Evolutionary conservation across 2,329 filamentous ascomycete species (phyloP).

Genomic region (Trichophyton equinum): DNA sequence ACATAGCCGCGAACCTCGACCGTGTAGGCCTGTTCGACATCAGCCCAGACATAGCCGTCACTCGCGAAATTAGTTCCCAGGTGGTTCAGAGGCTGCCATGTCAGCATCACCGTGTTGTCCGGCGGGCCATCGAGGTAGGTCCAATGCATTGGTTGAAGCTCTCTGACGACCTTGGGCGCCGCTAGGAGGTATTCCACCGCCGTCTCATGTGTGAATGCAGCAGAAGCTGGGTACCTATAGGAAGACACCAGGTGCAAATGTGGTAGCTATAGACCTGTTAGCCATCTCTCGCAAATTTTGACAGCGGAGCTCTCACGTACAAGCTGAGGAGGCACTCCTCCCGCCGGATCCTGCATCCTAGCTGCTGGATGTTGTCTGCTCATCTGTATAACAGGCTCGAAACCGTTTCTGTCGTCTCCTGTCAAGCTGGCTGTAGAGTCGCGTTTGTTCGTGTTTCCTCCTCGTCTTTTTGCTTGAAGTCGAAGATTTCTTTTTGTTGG

Average conservation of each 20-base stretch:
- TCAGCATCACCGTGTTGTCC: constrained; percentile 70
- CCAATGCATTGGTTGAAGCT: constrained; percentile 82
- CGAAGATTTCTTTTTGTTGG: too few species aligned
- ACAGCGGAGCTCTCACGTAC: constrained; percentile 20
- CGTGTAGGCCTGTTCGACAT: constrained; percentile 63
- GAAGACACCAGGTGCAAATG: constrained; percentile 85
- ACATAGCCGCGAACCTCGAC: constrained; percentile 61
- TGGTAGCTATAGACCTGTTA: constrained; percentile 46
- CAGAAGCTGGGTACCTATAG: constrained; percentile 63
- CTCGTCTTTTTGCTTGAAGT: too few species aligned
- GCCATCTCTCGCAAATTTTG: constrained; percentile 4
- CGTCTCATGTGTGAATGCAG: constrained; percentile 58
- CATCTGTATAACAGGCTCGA: constrained; percentile 6
- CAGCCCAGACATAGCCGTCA: constrained; percentile 86
- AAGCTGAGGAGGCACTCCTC: constrained; percentile 35
- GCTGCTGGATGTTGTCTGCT: constrained; percentile 11
- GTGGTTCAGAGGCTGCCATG: constrained; percentile 72
- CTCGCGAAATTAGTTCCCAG: constrained; percentile 65
- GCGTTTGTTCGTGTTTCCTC: too few species aligned
- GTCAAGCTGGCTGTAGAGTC: too few species aligned
- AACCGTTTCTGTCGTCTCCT: too few species aligned
- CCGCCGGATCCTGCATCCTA: constrained; percentile 35
- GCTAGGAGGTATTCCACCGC: constrained; percentile 73
- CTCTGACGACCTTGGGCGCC: constrained; percentile 73
- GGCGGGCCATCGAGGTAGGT: constrained; percentile 72